Evolutionary conservation across 2,329 filamentous ascomycete genomes (phyloP).

Genomic region (Verticillium dahliae): DNA sequence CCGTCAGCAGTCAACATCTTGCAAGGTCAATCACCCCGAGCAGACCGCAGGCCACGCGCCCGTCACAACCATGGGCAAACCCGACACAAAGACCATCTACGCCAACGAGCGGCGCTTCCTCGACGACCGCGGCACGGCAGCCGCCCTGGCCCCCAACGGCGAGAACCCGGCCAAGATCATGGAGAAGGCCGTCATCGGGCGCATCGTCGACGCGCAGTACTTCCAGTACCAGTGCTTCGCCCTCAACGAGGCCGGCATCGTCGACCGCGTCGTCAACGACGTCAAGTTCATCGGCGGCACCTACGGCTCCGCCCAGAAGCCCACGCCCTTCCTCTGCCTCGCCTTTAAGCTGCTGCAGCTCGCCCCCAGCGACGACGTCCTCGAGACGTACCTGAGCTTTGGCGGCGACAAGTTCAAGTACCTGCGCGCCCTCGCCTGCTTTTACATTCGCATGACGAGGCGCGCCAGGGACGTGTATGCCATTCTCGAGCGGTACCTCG

Average conservation of each 20-base stretch:
- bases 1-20: neutral
- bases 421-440: constrained; percentile 78
- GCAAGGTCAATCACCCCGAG: no score
- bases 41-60: neutral
- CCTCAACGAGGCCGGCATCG: constrained; percentile 74
- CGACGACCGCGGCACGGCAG: constrained; percentile 80
- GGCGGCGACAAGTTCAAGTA: constrained; percentile 79
- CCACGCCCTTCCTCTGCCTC: constrained; percentile 87
- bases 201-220: constrained; percentile 92
- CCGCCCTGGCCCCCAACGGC: constrained; percentile 71
- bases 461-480: constrained; percentile 73
- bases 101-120: constrained; percentile 79
- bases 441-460: constrained; percentile 88
- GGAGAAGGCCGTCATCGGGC: constrained; percentile 91
- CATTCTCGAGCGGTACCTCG: constrained; percentile 74
- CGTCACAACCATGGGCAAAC: constrained; percentile 23
- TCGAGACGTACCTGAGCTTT: constrained; percentile 72
- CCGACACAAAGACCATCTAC: constrained; percentile 46
- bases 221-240: constrained; percentile 99
- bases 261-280: constrained; percentile 81
- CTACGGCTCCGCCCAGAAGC: constrained; percentile 75
- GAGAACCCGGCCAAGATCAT: constrained; percentile 93
- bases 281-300: constrained; percentile 83
- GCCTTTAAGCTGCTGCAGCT: constrained; percentile 93
- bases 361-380: constrained; percentile 68